A percentile compares a stretch with the other conserved stretches of the same genome.
Evolutionary conservation across 768 basidiomycete species (phyloP).

Genomic region (Boletus fagicola): DNA sequence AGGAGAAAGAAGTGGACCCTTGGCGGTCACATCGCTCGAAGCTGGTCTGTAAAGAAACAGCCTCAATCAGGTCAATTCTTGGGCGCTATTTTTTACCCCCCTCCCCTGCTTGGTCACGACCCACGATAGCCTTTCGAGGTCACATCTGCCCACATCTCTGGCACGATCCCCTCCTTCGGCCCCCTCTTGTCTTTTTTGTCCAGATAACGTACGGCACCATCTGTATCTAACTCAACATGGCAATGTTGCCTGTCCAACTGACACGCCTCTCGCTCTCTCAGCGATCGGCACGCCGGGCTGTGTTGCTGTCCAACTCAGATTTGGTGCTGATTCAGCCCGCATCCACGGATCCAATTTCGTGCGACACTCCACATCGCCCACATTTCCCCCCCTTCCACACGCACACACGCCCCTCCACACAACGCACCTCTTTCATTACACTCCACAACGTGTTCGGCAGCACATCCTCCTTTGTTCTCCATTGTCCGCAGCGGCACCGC

Average conservation of each 20-base stretch:
- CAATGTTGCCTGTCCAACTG: slow-evolving; percentile 34
- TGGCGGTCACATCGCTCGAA: slow-evolving; percentile 35
- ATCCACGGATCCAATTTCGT: slow-evolving; percentile 11
- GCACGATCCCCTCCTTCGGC: slow-evolving; percentile 11
- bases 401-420: slow-evolving; percentile 1
- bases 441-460: slow-evolving; percentile 23
- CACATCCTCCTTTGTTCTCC: not conserved
- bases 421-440: not conserved
- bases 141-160: slow-evolving; percentile 27
- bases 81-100: slow-evolving; percentile 22
- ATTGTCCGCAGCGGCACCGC: slow-evolving; percentile 25
- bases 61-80: slow-evolving; percentile 22
- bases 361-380: not conserved
- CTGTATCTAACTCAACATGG: slow-evolving; percentile 31
- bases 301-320: slow-evolving; percentile 23
- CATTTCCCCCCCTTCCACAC: slow-evolving; percentile 4
- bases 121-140: slow-evolving; percentile 38
- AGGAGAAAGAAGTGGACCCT: slow-evolving; percentile 19
- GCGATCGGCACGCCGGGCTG: slow-evolving; percentile 33
- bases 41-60: slow-evolving; percentile 17
- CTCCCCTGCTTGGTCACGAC: slow-evolving; percentile 17
- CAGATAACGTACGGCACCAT: slow-evolving; percentile 33
- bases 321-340: slow-evolving; percentile 26
- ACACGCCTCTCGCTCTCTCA: slow-evolving; percentile 25
- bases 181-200: slow-evolving; percentile 15